Evolutionary conservation across 2,329 filamentous ascomycete genomes (phyloP).

Genomic region (Stagonosporopsis tanaceti): DNA sequence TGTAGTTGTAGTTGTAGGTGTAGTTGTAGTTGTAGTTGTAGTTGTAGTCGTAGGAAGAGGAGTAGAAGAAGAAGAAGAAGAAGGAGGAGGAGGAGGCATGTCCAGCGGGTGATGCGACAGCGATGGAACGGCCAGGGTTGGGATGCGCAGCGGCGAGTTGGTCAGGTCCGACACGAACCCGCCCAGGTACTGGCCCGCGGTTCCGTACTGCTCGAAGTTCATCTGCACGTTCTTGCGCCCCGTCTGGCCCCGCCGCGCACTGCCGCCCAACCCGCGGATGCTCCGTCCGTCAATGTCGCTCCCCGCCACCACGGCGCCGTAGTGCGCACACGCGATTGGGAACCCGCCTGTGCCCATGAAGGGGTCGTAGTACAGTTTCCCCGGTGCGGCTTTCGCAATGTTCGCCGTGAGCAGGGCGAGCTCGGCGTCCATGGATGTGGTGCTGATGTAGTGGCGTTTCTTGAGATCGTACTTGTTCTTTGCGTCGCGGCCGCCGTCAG

Average conservation of each 20-base stretch:
- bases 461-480: conserved; percentile 85
- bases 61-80: too few species aligned
- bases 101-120: too few species aligned
- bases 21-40: too few species aligned
- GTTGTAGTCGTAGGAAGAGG: too few species aligned
- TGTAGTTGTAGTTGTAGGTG: too few species aligned
- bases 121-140: too few species aligned
- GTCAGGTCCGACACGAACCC: conserved; percentile 87
- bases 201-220: conserved; percentile 86
- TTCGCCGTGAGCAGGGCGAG: conserved; percentile 91
- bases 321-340: conserved; percentile 86
- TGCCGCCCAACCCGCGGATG: conserved; percentile 73
- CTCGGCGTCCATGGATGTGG: conserved; percentile 97
- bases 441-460: conserved; percentile 91
- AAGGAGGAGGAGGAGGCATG: too few species aligned
- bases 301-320: conserved; percentile 82
- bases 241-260: conserved; percentile 50
- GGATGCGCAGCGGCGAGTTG: conserved; percentile 73
- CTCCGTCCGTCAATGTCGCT: conserved; percentile 94
- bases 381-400: conserved; percentile 80
- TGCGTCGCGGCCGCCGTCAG: conserved; percentile 70
- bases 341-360: conserved; percentile 97
- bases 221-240: conserved; percentile 62
- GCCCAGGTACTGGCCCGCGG: conserved; percentile 73
- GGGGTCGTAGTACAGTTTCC: conserved; percentile 90